Evolutionary conservation across 2,329 filamentous ascomycete species (phyloP).

Genomic region (Calonectria honghensis): DNA sequence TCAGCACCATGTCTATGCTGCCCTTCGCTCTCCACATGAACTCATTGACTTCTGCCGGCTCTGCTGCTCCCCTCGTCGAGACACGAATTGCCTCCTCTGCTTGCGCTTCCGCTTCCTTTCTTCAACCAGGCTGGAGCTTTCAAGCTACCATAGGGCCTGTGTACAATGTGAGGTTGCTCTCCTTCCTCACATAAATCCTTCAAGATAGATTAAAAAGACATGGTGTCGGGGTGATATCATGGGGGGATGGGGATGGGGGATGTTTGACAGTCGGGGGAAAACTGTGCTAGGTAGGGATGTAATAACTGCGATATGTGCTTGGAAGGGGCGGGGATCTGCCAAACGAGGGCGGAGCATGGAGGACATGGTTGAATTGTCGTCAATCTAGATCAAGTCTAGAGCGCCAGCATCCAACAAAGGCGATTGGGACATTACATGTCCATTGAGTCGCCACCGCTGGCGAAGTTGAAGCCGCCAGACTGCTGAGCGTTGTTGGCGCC

Average conservation of each 20-base stretch:
- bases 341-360: slow-evolving; percentile 29
- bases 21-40: slow-evolving; percentile 47
- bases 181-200: slow-evolving; percentile 60
- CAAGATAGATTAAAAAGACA: slow-evolving; percentile 62
- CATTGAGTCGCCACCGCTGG: slow-evolving; percentile 80
- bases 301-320: slow-evolving; percentile 52
- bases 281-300: slow-evolving; percentile 51
- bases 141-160: slow-evolving; percentile 78
- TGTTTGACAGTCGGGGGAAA: slow-evolving; percentile 52
- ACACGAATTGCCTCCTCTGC: slow-evolving; percentile 48
- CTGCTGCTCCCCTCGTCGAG: slow-evolving; percentile 46
- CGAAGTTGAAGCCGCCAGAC: slow-evolving; percentile 94
- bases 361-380: slow-evolving; percentile 14
- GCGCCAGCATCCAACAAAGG: slow-evolving; percentile 31
- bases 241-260: slow-evolving; percentile 47
- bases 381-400: slow-evolving; percentile 10
- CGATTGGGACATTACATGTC: slow-evolving; percentile 72
- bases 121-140: slow-evolving; percentile 76
- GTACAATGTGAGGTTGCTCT: slow-evolving; percentile 53
- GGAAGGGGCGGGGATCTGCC: slow-evolving; percentile 45
- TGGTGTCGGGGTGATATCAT: slow-evolving; percentile 59
- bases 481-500: slow-evolving; percentile 78
- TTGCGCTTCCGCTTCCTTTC: slow-evolving; percentile 51
- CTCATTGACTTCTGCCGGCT: slow-evolving; percentile 48
- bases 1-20: slow-evolving; percentile 53